A percentile compares a stretch with the other conserved stretches of the same genome.
Evolutionary conservation across 2,329 filamentous ascomycete species (phyloP).

Genomic region (Dactylellina parvicollis): DNA sequence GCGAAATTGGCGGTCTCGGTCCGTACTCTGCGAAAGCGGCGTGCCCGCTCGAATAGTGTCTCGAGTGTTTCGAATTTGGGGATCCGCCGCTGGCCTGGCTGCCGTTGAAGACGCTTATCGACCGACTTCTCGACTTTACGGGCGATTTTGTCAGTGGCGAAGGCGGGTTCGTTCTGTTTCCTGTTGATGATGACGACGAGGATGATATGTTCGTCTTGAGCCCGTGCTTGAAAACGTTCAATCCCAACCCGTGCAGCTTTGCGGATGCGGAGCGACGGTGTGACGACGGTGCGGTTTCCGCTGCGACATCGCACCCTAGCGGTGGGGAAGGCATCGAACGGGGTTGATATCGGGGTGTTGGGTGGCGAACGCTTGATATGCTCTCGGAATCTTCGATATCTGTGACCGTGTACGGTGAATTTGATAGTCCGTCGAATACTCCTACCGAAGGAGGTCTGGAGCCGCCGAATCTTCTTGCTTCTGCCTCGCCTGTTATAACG

Average conservation of each 20-base stretch:
- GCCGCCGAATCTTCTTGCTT: conserved; percentile 43
- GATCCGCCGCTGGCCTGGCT: conserved; percentile 13
- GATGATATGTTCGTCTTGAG: conserved; percentile 26
- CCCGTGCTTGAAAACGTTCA: conserved; percentile 49
- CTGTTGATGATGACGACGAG: conserved; percentile 3
- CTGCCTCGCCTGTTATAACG: conserved; percentile 49
- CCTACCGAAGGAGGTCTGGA: conserved; percentile 38
- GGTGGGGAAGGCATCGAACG: conserved; percentile 52
- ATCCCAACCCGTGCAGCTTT: conserved; percentile 44
- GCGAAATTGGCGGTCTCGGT: conserved; percentile 45
- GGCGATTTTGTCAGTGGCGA: conserved; percentile 37
- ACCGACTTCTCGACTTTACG: conserved; percentile 36
- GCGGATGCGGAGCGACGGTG: conserved; percentile 25
- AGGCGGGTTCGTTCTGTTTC: conserved; percentile 29
- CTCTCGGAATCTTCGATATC: conserved; percentile 37
- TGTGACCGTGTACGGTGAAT: conserved; percentile 40
- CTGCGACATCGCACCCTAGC: conserved; percentile 33
- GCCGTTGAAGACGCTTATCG: conserved; percentile 29
- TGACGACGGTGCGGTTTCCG: conserved; percentile 16
- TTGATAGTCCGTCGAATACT: conserved; percentile 41
- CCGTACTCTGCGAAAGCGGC: conserved; percentile 42
- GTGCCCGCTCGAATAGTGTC: conserved; percentile 37
- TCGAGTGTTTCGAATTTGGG: conserved; percentile 40
- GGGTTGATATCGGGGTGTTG: conserved; percentile 49
- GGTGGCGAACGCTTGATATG: conserved; percentile 17